Evolutionary conservation across 257 asterid species (phyloP).

Genomic region (Mitragyna speciosa): DNA sequence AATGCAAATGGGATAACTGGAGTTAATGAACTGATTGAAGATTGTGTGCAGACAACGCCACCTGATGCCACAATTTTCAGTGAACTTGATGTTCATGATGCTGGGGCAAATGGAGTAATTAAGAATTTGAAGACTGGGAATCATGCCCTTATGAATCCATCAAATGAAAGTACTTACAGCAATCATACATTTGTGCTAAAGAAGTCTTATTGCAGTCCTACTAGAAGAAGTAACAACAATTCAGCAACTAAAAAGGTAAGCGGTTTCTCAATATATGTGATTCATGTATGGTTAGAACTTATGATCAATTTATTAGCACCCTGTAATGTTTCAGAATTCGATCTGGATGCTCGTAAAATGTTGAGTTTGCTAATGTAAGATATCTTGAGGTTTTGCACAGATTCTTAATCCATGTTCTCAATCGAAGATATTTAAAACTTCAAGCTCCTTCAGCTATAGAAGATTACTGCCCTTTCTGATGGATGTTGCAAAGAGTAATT

Average conservation of each 20-base stretch:
- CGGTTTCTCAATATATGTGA: conserved; percentile 3
- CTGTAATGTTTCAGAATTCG: background rate
- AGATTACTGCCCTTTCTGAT: conserved; percentile 76
- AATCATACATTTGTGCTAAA: background rate
- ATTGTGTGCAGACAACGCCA: conserved; percentile 54
- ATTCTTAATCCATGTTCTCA: conserved; percentile 65
- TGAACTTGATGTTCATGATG: conserved; percentile 20
- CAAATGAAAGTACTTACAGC: conserved; percentile 24
- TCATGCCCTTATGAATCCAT: conserved; percentile 14
- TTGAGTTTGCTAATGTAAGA: conserved; percentile 13
- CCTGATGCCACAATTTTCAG: conserved; percentile 48
- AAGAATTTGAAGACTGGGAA: conserved; percentile 18
- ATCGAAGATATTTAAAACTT: conserved; percentile 51
- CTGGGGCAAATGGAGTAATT: conserved; percentile 22
- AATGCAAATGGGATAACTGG: conserved; percentile 21
- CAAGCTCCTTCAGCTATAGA: conserved; percentile 66
- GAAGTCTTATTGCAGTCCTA: conserved; percentile 23
- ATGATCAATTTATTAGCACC: background rate
- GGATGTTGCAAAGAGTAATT: conserved; percentile 47
- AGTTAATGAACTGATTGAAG: conserved; percentile 36
- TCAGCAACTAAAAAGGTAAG: conserved; percentile 40
- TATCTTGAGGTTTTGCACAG: conserved; percentile 33
- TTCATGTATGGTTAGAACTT: background rate
- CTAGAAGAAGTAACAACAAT: conserved; percentile 30
- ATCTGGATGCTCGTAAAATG: background rate